Percentiles rank a stretch among this genome's conserved stretches.
These are phyloP conservation scores for Digitaria exilis DNA, from an alignment of 202 grass and related monocot genomes.

Conservation along the genomic window DNA sequence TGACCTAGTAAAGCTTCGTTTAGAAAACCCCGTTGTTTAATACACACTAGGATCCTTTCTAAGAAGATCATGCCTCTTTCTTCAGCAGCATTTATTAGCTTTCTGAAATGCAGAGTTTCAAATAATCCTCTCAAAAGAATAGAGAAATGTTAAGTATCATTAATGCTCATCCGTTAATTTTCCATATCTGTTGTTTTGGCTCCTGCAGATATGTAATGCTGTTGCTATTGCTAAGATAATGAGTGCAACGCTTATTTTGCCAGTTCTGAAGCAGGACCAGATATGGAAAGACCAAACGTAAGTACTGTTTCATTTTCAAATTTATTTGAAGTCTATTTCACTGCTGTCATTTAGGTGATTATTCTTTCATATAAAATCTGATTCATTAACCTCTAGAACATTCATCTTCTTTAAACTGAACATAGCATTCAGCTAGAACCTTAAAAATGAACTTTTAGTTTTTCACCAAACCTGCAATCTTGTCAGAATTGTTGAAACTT, in stretches of 20 bases:
- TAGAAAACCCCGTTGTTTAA: neutral
- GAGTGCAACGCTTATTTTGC: constrained; percentile 77
- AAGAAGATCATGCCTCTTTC: neutral
- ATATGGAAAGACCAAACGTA: constrained; percentile 91
- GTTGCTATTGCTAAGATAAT: constrained; percentile 85
- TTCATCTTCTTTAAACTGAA: neutral
- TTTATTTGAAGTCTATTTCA: constrained; percentile 1
- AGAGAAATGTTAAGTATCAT: neutral
- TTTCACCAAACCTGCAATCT: neutral
- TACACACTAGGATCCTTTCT: neutral
- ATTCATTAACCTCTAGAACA: neutral
- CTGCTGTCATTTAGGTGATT: neutral
- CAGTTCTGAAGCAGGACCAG: constrained; percentile 81
- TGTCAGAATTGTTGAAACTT: neutral
- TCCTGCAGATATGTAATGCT: constrained; percentile 79
- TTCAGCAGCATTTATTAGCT: neutral
- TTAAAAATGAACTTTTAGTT: neutral
- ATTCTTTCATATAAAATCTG: neutral
- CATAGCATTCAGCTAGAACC: neutral
- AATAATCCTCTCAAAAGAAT: neutral
- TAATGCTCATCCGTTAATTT: constrained; percentile 3
- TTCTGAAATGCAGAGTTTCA: constrained; percentile 29
- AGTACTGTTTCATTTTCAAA: constrained; percentile 18
- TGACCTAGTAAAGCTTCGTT: constrained; percentile 8
- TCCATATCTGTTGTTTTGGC: neutral